Conservation (phyloP, 2,329 filamentous ascomycete species). For the Zymoseptoria ardabiliae region DNA sequence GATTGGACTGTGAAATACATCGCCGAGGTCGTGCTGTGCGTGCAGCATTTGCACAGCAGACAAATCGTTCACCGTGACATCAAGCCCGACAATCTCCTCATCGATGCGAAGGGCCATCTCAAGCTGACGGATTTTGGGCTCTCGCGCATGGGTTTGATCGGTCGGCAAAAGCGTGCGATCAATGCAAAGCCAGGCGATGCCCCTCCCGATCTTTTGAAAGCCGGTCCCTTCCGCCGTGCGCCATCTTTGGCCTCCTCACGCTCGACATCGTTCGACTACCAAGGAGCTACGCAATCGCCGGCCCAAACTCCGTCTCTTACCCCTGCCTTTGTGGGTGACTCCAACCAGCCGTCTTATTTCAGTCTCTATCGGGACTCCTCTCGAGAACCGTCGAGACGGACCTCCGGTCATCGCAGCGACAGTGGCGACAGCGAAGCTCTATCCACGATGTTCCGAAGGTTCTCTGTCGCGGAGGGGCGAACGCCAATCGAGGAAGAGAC, state of each 20-base stretch:
- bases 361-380: conserved; percentile 58
- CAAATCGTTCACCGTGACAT: conserved; percentile 95
- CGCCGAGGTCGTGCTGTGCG: conserved; percentile 90
- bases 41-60: conserved; percentile 88
- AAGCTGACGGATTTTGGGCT: conserved; percentile 97
- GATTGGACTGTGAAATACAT: conserved; percentile 98
- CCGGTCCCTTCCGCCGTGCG: conserved; percentile 81
- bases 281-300: conserved; percentile 66
- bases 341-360: conserved; percentile 91
- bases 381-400: conserved; percentile 54
- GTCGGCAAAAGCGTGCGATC: conserved; percentile 87
- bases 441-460: conserved; percentile 69
- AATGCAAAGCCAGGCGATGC: conserved; percentile 70
- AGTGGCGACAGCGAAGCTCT: conserved; percentile 85
- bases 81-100: conserved; percentile 94
- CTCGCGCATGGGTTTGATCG: conserved; percentile 93
- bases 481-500: conserved; percentile 68
- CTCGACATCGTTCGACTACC: conserved; percentile 87
- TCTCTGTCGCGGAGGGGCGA: conserved; percentile 49
- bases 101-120: conserved; percentile 91
- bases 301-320: conserved; percentile 79
- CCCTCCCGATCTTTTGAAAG: conserved; percentile 86
- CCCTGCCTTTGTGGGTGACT: conserved; percentile 59
- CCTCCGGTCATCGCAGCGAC: conserved; percentile 81
- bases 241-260: conserved; percentile 83